Base-by-base conservation (phyloP, 2,329 filamentous ascomycete species). In the Pseudopyricularia javanii region DNA sequence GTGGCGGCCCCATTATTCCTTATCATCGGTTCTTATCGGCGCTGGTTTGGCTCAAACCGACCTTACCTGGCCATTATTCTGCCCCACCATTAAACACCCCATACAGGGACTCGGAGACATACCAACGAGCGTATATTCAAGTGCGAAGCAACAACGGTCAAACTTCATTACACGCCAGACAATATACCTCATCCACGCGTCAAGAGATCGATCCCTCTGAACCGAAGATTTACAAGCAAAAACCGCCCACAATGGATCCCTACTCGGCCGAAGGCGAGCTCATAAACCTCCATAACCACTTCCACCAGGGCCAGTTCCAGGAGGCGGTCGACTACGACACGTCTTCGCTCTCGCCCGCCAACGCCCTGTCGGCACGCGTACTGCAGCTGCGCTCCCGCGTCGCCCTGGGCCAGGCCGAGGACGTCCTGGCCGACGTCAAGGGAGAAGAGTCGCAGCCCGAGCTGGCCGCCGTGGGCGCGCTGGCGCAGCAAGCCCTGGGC, bases 281-380 rank as follows among this genome's bases (percentile, higher is more conserved):
- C 61, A 78, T 86, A 66, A 85, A 83, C 70, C 78, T 86, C 58
- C 80, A 85, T 72, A 85, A 80, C 69, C 69, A 80, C 70, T 86
- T 85, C 71, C 78, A 85, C 68, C 80, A 85, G 68, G 90, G 88
- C 65, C 91, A 95, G 74, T 95, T 88, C 76, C 79, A 88, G 64
- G 77, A 85, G 64, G 91, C 94, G 58, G 70, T 94, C 69, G 85
- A 93, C 72, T 95, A 90, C 71, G 86, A 94, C 69, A 85, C 83
- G 45, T 82, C 85, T 6, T 75, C 83, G 55, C 85, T 97, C 64
- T 93, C 88, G 47, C 60, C 83, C 57, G 82, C 86, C 62, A 96
- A 96, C 71, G 75, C 76, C 48, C 75, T 90, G 14, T 81, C 88
- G 43, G 86, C 88, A 40, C 83, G 83, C 54, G 73, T 95, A 47